A percentile compares a stretch with the other conserved stretches of the same genome.
Evolutionary conservation across 192 early-diverging fungal genomes (phyloP).

Genomic region (Coemansia sp.): DNA sequence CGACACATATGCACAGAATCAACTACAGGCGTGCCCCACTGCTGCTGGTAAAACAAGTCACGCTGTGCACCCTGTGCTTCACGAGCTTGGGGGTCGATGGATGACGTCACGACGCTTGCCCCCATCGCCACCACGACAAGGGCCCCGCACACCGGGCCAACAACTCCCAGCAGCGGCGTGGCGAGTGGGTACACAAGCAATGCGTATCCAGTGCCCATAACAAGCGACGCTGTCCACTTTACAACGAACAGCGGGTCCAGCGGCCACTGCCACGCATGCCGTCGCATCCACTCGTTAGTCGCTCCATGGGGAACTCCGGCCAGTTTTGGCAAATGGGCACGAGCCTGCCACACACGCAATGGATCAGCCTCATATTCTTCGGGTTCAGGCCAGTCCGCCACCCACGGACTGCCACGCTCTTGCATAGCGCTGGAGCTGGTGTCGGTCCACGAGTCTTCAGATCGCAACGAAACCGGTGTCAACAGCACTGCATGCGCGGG

Average conservation of each 20-base stretch:
- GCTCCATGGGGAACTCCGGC: conserved; percentile 35
- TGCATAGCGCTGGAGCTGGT: background rate
- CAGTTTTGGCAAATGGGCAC: conserved; percentile 12
- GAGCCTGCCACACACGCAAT: conserved; percentile 26
- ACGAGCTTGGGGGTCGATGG: conserved; percentile 31
- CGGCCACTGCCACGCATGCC: conserved; percentile 44
- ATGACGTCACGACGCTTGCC: conserved; percentile 19
- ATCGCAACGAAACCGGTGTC: conserved; percentile 11
- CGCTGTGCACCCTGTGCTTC: conserved; percentile 19
- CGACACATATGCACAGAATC: conserved; percentile 28
- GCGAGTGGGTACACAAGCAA: conserved; percentile 23
- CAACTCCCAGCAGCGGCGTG: conserved; percentile 1
- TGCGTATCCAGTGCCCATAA: conserved; percentile 22
- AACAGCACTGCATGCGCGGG: conserved; percentile 6
- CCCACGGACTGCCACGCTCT: conserved; percentile 9
- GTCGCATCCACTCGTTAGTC: conserved; percentile 39
- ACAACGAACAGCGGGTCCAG: conserved; percentile 47
- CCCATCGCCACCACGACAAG: conserved; percentile 22
- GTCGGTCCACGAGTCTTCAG: conserved; percentile 1
- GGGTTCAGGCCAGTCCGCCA: conserved; percentile 43
- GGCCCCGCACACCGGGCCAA: conserved; percentile 9
- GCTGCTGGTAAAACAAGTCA: conserved; percentile 30
- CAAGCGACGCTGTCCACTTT: conserved; percentile 31
- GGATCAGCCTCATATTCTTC: conserved; percentile 29
- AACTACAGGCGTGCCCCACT: conserved; percentile 35